phyloP scores from a whole-genome alignment of 106 monocot species.

The Apostasia shenzhenica region DNA sequence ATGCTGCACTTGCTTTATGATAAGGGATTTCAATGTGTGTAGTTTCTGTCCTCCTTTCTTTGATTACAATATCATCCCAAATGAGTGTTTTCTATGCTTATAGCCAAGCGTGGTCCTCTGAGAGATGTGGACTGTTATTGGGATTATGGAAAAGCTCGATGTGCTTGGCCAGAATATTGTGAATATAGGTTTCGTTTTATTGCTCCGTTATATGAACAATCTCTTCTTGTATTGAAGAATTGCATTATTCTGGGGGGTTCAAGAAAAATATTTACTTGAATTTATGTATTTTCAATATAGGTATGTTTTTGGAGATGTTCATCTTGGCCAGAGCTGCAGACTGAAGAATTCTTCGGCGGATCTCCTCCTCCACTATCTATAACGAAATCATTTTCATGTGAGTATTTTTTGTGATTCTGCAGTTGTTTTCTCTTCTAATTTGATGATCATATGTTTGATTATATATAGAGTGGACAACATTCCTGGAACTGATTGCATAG shows the following conservation, averaged over 20 bases:
- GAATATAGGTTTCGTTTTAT: slow-evolving; percentile 73
- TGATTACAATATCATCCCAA: too few relatives aligned
- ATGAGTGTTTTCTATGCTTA: not conserved
- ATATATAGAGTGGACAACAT: too few relatives aligned
- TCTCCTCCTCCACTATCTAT: slow-evolving; percentile 66
- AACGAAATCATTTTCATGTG: not conserved
- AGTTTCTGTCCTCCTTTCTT: not conserved
- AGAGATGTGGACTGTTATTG: slow-evolving; percentile 91
- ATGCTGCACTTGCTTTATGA: not conserved
- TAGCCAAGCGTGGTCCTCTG: slow-evolving; percentile 82
- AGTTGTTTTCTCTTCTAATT: too few relatives aligned
- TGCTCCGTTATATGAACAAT: not conserved
- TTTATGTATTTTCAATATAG: slow-evolving; percentile 21
- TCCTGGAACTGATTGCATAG: too few relatives aligned
- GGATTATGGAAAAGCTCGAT: slow-evolving; percentile 99
- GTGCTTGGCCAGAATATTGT: slow-evolving; percentile 94
- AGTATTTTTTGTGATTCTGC: not conserved
- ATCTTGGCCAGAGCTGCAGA: slow-evolving; percentile 93
- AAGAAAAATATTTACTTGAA: not conserved
- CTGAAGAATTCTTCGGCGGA: slow-evolving; percentile 59
- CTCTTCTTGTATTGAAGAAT: not conserved
- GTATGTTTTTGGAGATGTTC: slow-evolving; percentile 95
- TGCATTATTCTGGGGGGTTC: not conserved
- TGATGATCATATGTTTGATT: too few relatives aligned
- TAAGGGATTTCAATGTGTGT: not conserved